These are phyloP conservation scores for Stemphylium lycopersici DNA, from an alignment of 2,329 filamentous ascomycete genomes.

Conservation along the genomic window DNA sequence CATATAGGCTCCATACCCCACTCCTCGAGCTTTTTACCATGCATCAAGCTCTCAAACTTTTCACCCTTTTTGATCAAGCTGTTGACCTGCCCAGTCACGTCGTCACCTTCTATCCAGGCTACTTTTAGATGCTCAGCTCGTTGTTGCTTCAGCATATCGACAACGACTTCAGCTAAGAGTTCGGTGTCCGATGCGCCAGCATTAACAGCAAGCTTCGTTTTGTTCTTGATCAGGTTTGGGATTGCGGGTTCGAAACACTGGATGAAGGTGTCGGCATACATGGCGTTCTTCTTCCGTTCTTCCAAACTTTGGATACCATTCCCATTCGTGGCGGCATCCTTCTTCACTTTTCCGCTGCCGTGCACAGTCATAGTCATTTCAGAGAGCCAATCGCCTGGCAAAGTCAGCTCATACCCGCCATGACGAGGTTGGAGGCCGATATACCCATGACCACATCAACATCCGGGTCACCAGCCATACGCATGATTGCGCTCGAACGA, in stretches of 20 bases:
- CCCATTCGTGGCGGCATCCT: constrained; percentile 25
- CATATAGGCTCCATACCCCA: constrained; percentile 38
- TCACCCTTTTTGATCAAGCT: constrained; percentile 43
- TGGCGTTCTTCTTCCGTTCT: constrained; percentile 32
- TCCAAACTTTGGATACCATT: constrained; percentile 51
- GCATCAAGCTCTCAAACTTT: constrained; percentile 49
- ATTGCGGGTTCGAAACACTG: constrained; percentile 50
- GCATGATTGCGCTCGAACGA: constrained; percentile 44
- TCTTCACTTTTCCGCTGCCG: constrained; percentile 43
- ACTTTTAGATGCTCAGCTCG: constrained; percentile 28
- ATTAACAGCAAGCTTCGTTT: constrained; percentile 57
- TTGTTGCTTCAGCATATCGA: constrained; percentile 15
- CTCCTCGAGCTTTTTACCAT: constrained; percentile 47
- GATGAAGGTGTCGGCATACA: constrained; percentile 53
- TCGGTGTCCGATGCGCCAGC: constrained; percentile 61
- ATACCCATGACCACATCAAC: constrained; percentile 37
- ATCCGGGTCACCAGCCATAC: constrained; percentile 37
- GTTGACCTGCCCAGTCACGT: constrained; percentile 40
- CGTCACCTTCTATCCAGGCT: constrained; percentile 27
- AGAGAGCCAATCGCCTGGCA: constrained; percentile 34
- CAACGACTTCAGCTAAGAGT: constrained; percentile 30
- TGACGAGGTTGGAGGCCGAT: not conserved
- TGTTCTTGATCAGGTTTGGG: constrained; percentile 25
- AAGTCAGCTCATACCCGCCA: not conserved
- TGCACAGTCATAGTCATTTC: constrained; percentile 41